These are phyloP conservation scores for Beta vulgaris DNA, from an alignment of 148 eudicot species.

Conservation along the genomic window DNA sequence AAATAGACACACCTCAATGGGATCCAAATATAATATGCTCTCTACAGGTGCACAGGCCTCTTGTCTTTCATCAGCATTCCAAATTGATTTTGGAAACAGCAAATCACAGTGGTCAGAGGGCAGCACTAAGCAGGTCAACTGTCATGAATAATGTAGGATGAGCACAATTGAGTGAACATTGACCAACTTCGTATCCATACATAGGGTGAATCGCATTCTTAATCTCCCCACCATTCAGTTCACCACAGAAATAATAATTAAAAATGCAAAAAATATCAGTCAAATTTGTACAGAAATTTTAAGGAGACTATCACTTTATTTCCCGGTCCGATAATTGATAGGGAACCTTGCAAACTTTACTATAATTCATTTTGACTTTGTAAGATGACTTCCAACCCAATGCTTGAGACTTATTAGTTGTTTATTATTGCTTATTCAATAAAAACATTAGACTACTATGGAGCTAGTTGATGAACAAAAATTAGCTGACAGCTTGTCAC, in stretches of 20 bases:
- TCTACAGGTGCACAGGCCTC: conserved; percentile 74
- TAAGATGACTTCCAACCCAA: background rate
- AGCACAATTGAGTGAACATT: conserved; percentile 10
- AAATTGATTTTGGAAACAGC: conserved; percentile 76
- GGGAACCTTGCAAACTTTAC: background rate
- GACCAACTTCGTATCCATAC: background rate
- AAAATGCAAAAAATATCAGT: background rate
- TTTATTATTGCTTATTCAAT: background rate
- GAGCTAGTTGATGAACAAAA: background rate
- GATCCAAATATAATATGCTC: conserved; percentile 77
- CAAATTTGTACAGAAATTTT: background rate
- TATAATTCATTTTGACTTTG: background rate
- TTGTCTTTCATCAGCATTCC: conserved; percentile 70
- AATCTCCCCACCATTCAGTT: background rate
- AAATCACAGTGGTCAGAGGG: conserved; percentile 63
- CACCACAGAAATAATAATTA: background rate
- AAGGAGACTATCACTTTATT: background rate
- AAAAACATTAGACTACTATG: background rate
- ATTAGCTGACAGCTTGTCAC: background rate
- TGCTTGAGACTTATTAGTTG: background rate
- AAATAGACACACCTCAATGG: conserved; percentile 64
- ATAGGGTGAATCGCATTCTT: background rate
- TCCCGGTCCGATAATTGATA: background rate
- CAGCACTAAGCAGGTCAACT: conserved; percentile 90
- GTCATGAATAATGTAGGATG: conserved; percentile 40